Base-by-base conservation (phyloP, 139 green algal genomes). In the Closterium sp. region DNA sequence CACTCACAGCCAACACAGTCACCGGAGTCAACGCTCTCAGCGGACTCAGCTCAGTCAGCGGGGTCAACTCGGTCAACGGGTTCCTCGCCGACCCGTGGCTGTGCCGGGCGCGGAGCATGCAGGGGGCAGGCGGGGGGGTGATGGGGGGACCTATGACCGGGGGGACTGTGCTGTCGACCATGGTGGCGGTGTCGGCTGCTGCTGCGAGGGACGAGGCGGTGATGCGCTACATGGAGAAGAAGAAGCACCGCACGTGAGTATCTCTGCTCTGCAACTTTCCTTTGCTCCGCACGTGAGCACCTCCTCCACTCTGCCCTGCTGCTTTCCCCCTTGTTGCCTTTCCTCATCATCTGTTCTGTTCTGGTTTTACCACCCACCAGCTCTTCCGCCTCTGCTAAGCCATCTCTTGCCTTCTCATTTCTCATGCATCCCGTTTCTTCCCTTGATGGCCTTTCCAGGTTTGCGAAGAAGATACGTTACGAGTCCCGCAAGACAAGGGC, bases 401-500 rank as follows among this genome's bases (percentile, higher is more conserved):
- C 12, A 6, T 28, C 55, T 76, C 55, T 25, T 76, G 55, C 16
- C 55, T 28, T 16, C 55, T 76, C 16, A 21, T 10, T 90, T n/a
- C n/a, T n/a, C n/a, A n/a, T n/a, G n/a, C n/a, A n/a, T n/a, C n/a
- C n/a, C n/a, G n/a, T n/a, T n/a, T n/a, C n/a, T n/a, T n/a, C n/a
- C n/a, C n/a, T n/a, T n/a, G n/a, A n/a, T n/a, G n/a, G n/a, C n/a
- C n/a, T n/a, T n/a, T 88, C 0, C 88, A 91, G 88, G 69, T 91
- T 87, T 91, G 88, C 87, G 16, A 93, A 93, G 32, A 90, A 35
- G 81, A 93, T 96, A n/a, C 87, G 94, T 4, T 94, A 95, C 88
- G 90, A 94, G 85, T 94, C 86, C 34, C 90, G 94, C 34, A 96
- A 96, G 90, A 64, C 87, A 34, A 89, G 93, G 16, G 94, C 94